A percentile compares a stretch with the other conserved stretches of the same genome.
phyloP scores from a whole-genome alignment of 805 yeast genomes.

The Starmerella sirachaensis region DNA sequence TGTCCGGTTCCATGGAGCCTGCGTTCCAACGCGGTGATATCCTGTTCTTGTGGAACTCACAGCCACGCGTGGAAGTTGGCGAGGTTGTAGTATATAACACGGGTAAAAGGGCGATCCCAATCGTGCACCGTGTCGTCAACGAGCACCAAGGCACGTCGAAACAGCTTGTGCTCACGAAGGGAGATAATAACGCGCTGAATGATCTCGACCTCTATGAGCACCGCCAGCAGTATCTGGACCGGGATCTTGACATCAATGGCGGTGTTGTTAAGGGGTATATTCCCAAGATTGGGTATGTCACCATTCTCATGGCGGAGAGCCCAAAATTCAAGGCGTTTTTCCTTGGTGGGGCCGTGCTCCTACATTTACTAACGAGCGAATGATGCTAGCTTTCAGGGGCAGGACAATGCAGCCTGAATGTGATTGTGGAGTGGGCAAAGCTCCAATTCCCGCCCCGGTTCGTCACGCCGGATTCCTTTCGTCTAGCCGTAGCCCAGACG shows the following conservation, averaged over 20 bases:
- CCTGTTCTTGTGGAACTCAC: slow-evolving; percentile 80
- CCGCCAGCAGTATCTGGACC: slow-evolving; percentile 62
- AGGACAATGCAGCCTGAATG: not conserved
- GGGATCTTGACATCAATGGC: slow-evolving; percentile 70
- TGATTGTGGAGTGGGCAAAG: no score
- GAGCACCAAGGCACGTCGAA: slow-evolving; percentile 48
- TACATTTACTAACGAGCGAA: slow-evolving; percentile 53
- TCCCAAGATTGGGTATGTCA: slow-evolving; percentile 81
- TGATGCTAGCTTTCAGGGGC: slow-evolving; percentile 24
- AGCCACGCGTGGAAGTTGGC: slow-evolving; percentile 56
- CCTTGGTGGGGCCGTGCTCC: slow-evolving; percentile 59
- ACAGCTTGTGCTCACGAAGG: slow-evolving; percentile 79
- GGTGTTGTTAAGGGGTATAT: slow-evolving; percentile 76
- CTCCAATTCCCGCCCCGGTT: no score
- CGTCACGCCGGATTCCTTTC: no score
- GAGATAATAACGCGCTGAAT: slow-evolving; percentile 89
- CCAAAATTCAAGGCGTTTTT: slow-evolving; percentile 67
- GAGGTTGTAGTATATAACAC: slow-evolving; percentile 90
- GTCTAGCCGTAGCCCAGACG: no score
- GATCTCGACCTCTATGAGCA: slow-evolving; percentile 76
- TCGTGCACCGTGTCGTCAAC: slow-evolving; percentile 87
- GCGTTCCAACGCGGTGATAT: slow-evolving; percentile 98
- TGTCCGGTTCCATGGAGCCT: slow-evolving; percentile 98
- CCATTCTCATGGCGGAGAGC: slow-evolving; percentile 83
- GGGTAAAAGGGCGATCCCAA: slow-evolving; percentile 72